Evolutionary conservation across 257 asterid genomes (phyloP), one percentile per base, ranked within the genome.

Genomic region (Solanum tacnaense): DNA sequence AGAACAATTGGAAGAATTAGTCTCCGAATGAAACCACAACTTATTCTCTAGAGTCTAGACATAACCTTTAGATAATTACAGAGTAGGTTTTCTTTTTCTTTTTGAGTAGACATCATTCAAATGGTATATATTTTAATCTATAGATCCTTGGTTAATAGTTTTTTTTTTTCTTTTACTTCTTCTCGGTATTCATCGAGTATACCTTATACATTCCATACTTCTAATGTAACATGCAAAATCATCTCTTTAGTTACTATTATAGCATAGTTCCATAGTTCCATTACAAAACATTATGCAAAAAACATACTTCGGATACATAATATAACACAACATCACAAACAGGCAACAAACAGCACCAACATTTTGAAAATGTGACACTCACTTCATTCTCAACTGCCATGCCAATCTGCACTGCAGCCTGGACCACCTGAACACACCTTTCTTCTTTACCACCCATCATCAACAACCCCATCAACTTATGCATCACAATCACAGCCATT

Each of bases 401-500:
- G 84, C 99, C 99, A 89, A 97, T 94, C 87, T 96, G 97, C 68
- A 94, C 91, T 3, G 99, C 98, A 65, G 98, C 98, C 88, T 96
- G 98, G 52, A 97, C 98, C 38, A 97, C 98, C 1, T 96, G 95
- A 81, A 97, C 98, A 81, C 93, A 90, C 93, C 95, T 93, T 36
- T 92, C 93, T 82, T 95, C 98, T 91, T 93, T 93, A 31, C 94
- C 98, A 38, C 97, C 97, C 98, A 93, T 93, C 99, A 97, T 95
- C 93, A 97, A 84, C 89, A 95, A 89, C 85, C 93, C 98, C 99
- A 97, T 95, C 32, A 97, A 84, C 88, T 94, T 96, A 90, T 97
- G 99, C 98, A 97, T 94, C 89, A 97, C 99, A 84, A 97, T 97
- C 5, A 97, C 95, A 29, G 99, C 98, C 93, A 97, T 93, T 89